Conservation (phyloP, 2,329 filamentous ascomycete genomes). For the Apiospora pterosperma region DNA sequence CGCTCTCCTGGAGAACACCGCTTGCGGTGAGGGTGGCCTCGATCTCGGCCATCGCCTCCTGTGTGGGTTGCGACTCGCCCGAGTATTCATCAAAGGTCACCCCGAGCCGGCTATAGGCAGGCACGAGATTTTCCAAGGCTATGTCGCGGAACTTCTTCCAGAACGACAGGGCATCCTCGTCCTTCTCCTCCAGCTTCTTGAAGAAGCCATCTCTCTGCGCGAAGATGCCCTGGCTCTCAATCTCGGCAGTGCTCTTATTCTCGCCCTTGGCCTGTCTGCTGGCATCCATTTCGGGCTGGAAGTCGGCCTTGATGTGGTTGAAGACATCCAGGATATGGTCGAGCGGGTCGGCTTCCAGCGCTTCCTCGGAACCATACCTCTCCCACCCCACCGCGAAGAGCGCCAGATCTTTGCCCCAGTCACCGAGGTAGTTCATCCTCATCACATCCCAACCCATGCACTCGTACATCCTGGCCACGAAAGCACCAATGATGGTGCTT, state of each 20-base stretch:
- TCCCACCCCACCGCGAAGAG: slow-evolving; percentile 64
- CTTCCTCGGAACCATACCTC: slow-evolving; percentile 62
- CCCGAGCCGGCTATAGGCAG: slow-evolving; percentile 51
- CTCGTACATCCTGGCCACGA: slow-evolving; percentile 63
- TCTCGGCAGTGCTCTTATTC: slow-evolving; percentile 29
- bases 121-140: slow-evolving; percentile 51
- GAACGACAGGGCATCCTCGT: slow-evolving; percentile 47
- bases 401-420: slow-evolving; percentile 69
- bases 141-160: slow-evolving; percentile 54
- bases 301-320: slow-evolving; percentile 57
- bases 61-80: slow-evolving; percentile 59
- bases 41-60: slow-evolving; percentile 49
- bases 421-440: slow-evolving; percentile 69
- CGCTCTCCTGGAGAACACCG: slow-evolving; percentile 52
- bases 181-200: slow-evolving; percentile 55
- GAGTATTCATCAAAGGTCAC: slow-evolving; percentile 59
- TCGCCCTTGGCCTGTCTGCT: slow-evolving; percentile 44
- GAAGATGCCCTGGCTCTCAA: slow-evolving; percentile 36
- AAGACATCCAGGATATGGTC: slow-evolving; percentile 68
- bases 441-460: slow-evolving; percentile 65
- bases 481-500: slow-evolving; percentile 68
- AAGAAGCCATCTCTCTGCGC: slow-evolving; percentile 54
- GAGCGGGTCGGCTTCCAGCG: slow-evolving; percentile 61
- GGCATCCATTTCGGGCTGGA: slow-evolving; percentile 52
- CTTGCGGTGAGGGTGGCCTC: slow-evolving; percentile 54